Percentiles rank a stretch among this genome's conserved stretches.
phyloP scores from a whole-genome alignment of 2,329 filamentous ascomycete species.

The Fusarium musae region DNA sequence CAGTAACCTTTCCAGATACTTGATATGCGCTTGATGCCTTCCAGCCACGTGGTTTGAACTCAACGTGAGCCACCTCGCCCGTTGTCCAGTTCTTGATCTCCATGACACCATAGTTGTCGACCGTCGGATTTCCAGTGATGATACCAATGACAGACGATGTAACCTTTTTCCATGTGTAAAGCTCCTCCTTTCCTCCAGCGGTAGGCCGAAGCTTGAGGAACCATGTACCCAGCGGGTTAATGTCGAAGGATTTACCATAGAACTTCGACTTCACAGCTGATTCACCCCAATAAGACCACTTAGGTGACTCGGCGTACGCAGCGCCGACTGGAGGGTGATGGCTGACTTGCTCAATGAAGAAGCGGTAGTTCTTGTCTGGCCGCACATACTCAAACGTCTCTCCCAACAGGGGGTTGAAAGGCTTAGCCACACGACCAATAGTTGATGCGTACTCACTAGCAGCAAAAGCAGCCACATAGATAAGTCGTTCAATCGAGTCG shows the following conservation, averaged over 20 bases:
- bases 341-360: slow-evolving; percentile 98
- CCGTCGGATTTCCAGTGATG: slow-evolving; percentile 93
- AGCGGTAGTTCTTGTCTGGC: slow-evolving; percentile 96
- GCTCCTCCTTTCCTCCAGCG: slow-evolving; percentile 79
- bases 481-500: slow-evolving; percentile 89
- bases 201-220: slow-evolving; percentile 86
- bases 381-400: slow-evolving; percentile 97
- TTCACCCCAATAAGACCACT: slow-evolving; percentile 98
- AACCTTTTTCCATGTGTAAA: slow-evolving; percentile 99
- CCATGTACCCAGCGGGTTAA: slow-evolving; percentile 97
- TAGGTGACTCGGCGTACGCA: slow-evolving; percentile 89
- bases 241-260: slow-evolving; percentile 96
- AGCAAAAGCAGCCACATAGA: slow-evolving; percentile 96
- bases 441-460: slow-evolving; percentile 97
- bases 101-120: slow-evolving; percentile 99
- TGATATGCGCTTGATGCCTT: slow-evolving; percentile 93
- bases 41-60: slow-evolving; percentile 97
- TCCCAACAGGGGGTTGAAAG: slow-evolving; percentile 95
- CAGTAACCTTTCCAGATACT: slow-evolving; percentile 86
- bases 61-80: slow-evolving; percentile 86
- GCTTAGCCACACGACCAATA: slow-evolving; percentile 95
- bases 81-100: slow-evolving; percentile 98
- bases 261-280: slow-evolving; percentile 96
- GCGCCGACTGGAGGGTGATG: slow-evolving; percentile 96
- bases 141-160: slow-evolving; percentile 98